These are phyloP conservation scores for Bolboschoenus planiculmis DNA, from an alignment of 176 grass and related monocot species.

Conservation along the genomic window DNA sequence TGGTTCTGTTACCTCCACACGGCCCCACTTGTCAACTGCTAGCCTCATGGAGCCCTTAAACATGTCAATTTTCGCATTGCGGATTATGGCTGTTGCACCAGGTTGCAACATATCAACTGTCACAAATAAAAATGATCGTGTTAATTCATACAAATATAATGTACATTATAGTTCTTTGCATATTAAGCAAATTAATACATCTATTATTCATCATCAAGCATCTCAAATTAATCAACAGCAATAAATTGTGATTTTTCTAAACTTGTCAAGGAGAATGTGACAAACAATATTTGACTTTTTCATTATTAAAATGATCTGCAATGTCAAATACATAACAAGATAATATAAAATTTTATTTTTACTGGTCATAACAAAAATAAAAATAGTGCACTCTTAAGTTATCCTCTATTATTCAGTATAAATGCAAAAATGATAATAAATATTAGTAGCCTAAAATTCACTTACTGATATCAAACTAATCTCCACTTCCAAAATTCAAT, in stretches of 20 bases:
- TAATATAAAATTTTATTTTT: background rate
- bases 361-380: background rate
- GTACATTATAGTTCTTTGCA: background rate
- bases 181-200: background rate
- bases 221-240: background rate
- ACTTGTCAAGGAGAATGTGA: background rate
- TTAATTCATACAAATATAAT: background rate
- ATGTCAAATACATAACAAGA: background rate
- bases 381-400: background rate
- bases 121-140: background rate
- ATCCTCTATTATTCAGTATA: background rate
- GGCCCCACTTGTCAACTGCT: constrained; percentile 86
- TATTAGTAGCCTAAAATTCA: background rate
- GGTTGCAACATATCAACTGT: constrained; percentile 68
- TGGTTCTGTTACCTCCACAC: constrained; percentile 59
- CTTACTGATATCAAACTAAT: background rate
- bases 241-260: background rate
- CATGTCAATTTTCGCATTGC: constrained; percentile 92
- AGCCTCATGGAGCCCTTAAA: constrained; percentile 88
- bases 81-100: constrained; percentile 57
- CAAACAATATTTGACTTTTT: background rate
- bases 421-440: background rate
- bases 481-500: background rate
- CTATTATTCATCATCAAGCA: background rate
- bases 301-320: background rate